phyloP scores from a whole-genome alignment of 2,329 filamentous ascomycete species.

The Sporothrix phasma region DNA sequence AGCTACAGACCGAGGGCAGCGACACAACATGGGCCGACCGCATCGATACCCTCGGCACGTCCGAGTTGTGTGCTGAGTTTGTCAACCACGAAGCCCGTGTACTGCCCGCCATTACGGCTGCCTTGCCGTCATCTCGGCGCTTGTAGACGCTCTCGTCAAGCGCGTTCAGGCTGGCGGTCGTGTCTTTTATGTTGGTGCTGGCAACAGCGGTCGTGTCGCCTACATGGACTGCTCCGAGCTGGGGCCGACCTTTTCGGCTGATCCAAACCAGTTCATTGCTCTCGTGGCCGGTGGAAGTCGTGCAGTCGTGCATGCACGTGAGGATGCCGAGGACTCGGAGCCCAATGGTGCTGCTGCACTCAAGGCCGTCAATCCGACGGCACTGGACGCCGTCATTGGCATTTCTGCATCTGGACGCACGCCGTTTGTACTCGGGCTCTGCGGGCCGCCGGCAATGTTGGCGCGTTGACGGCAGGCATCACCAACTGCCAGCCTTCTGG shows the following conservation, averaged over 20 bases:
- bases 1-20: conserved; percentile 9
- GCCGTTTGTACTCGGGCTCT: conserved; percentile 33
- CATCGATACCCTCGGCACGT: conserved; percentile 11
- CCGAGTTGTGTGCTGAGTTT: conserved; percentile 18
- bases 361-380: background rate
- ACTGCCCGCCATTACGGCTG: conserved; percentile 24
- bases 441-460: conserved; percentile 26
- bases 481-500: conserved; percentile 30
- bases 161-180: conserved; percentile 28
- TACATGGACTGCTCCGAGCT: conserved; percentile 32
- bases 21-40: conserved; percentile 9
- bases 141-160: conserved; percentile 26
- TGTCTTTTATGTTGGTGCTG: conserved; percentile 32
- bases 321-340: conserved; percentile 22
- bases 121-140: conserved; percentile 25
- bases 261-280: conserved; percentile 29
- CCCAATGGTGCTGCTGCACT: conserved; percentile 1
- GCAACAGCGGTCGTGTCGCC: conserved; percentile 33
- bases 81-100: conserved; percentile 28
- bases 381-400: conserved; percentile 30
- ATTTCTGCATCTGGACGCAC: conserved; percentile 35
- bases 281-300: conserved; percentile 33
- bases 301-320: conserved; percentile 30
- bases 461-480: conserved; percentile 30
- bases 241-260: conserved; percentile 31